These are phyloP conservation scores for Canavalia ensiformis DNA, from an alignment of 306 rosid genomes.

Conservation along the genomic window DNA sequence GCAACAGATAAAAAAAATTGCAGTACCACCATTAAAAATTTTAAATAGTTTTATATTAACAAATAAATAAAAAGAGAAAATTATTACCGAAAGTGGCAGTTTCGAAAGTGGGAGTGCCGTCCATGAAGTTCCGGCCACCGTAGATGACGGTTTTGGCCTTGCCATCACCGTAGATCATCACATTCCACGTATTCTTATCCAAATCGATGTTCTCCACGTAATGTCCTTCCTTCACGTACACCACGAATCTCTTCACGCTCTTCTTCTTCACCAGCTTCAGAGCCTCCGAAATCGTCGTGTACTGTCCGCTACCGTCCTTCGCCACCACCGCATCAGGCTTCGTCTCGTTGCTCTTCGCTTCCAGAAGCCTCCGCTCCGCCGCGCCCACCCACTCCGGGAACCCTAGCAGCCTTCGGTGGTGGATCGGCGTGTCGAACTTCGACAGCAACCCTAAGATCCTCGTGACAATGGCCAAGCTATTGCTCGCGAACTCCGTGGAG, in stretches of 20 bases:
- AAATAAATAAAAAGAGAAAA: background rate
- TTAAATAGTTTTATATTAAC: background rate
- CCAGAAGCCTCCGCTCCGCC: constrained; percentile 73
- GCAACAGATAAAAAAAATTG: background rate
- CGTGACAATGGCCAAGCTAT: constrained; percentile 85
- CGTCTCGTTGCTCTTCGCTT: constrained; percentile 29
- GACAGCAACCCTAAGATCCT: constrained; percentile 59
- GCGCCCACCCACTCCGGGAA: constrained; percentile 80
- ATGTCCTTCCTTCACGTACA: constrained; percentile 78
- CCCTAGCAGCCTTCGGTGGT: constrained; percentile 69
- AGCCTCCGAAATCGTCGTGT: constrained; percentile 62
- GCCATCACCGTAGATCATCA: constrained; percentile 90
- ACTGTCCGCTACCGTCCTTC: constrained; percentile 72
- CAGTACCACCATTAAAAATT: background rate
- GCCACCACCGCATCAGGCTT: constrained; percentile 67
- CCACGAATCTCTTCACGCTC: constrained; percentile 62
- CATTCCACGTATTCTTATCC: constrained; percentile 88
- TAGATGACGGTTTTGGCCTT: constrained; percentile 67
- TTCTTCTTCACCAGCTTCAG: constrained; percentile 68
- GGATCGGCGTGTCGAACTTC: constrained; percentile 57
- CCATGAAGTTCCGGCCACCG: constrained; percentile 67
- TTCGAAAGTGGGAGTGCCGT: constrained; percentile 79
- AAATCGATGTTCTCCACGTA: constrained; percentile 77
- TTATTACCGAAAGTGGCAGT: constrained; percentile 88
- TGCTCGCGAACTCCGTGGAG: constrained; percentile 80